Conservation (phyloP, 768 basidiomycete species). For the Serpula lacrymans region DNA sequence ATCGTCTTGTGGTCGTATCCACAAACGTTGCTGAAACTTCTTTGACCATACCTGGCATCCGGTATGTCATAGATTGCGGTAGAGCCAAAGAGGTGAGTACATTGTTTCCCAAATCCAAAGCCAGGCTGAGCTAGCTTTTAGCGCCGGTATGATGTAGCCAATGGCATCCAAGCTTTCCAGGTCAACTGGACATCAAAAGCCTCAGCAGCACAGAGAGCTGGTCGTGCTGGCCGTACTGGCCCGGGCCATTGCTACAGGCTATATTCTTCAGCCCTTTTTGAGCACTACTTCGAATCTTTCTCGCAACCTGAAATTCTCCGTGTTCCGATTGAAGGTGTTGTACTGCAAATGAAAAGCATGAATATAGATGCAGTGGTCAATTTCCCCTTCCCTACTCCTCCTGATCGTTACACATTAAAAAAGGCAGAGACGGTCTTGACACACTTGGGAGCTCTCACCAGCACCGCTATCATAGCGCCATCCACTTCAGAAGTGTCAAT, state of each 20-base stretch:
- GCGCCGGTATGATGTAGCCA: conserved; percentile 79
- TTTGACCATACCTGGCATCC: conserved; percentile 93
- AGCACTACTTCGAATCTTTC: conserved; percentile 87
- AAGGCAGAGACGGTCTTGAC: conserved; percentile 81
- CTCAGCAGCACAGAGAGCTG: conserved; percentile 89
- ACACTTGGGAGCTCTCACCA: conserved; percentile 77
- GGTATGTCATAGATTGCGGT: conserved; percentile 97
- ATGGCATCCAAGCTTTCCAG: conserved; percentile 88
- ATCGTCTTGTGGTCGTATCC: conserved; percentile 88
- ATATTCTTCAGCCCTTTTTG: conserved; percentile 93
- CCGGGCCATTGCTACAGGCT: conserved; percentile 98
- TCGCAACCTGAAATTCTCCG: conserved; percentile 89
- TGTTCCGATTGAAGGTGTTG: conserved; percentile 94
- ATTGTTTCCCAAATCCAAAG: neutral
- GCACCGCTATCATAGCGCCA: conserved; percentile 22
- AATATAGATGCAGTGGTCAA: conserved; percentile 95
- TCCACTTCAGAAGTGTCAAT: conserved; percentile 7
- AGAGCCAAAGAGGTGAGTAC: conserved; percentile 82
- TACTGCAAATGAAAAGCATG: conserved; percentile 99
- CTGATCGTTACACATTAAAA: conserved; percentile 68
- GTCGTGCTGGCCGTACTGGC: conserved; percentile 95
- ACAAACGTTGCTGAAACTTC: conserved; percentile 98
- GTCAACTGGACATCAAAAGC: conserved; percentile 95
- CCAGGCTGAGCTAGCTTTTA: conserved; percentile 23
- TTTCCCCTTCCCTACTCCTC: conserved; percentile 98